phyloP scores from a whole-genome alignment of 1,284 basidiomycete genomes.

The Leccinum griseonigrum region DNA sequence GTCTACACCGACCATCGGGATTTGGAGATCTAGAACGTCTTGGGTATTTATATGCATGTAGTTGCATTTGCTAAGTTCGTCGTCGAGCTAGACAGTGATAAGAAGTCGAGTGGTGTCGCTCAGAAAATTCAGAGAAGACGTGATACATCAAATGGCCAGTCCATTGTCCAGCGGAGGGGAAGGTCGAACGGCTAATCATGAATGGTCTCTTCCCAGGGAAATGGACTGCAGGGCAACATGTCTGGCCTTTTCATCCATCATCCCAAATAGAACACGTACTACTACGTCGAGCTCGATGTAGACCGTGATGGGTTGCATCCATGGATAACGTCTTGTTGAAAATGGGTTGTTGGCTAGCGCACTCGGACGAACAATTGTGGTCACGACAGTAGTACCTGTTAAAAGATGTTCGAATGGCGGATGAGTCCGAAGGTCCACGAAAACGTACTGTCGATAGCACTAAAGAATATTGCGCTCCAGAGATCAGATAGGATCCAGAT shows the following conservation, averaged over 20 bases:
- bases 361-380: slow-evolving; percentile 53
- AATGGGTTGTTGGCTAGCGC: too few species aligned
- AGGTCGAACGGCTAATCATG: slow-evolving; percentile 44
- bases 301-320: slow-evolving; percentile 38
- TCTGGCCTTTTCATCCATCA: slow-evolving; percentile 39
- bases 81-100: slow-evolving; percentile 49
- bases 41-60: slow-evolving; percentile 60
- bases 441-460: slow-evolving; percentile 70
- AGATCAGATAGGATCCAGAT: slow-evolving; percentile 71
- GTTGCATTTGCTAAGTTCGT: slow-evolving; percentile 58
- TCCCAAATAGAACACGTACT: slow-evolving; percentile 38
- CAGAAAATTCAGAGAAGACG: background rate
- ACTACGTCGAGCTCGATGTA: slow-evolving; percentile 39
- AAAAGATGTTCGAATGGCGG: background rate
- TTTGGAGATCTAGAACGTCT: slow-evolving; percentile 73
- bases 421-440: slow-evolving; percentile 2
- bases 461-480: slow-evolving; percentile 78
- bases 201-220: slow-evolving; percentile 40
- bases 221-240: slow-evolving; percentile 34
- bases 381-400: slow-evolving; percentile 73
- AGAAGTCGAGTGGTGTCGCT: background rate
- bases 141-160: slow-evolving; percentile 54
- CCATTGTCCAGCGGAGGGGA: slow-evolving; percentile 64
- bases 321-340: too few species aligned
- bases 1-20: slow-evolving; percentile 77